Base-by-base conservation (phyloP, 1,139 yeast species). In the Pneumocystis murina region DNA sequence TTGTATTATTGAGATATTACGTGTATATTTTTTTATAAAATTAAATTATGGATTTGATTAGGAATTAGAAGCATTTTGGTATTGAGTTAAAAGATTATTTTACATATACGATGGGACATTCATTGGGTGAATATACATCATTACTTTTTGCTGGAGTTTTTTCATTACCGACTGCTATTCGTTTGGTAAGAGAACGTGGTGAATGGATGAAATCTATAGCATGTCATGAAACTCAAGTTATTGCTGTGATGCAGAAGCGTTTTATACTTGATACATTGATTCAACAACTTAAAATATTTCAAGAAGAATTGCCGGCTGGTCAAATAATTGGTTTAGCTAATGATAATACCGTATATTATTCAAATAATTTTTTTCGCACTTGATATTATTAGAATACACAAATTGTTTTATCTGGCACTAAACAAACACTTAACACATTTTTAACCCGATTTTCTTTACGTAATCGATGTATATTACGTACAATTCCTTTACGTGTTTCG, bases 101-200 rank as follows among this genome's bases (percentile, higher is more conserved):
- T 20, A 66, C 70, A 16, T 76, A 68, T 64, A 66, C 79, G 1
- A 67, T 82, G 67, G 87, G 87, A 59, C 87, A 84, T 70, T 83
- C 87, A 1, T 74, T 84, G 16, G 87, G 87, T 2, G 87, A 84
- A 71, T 83, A 80, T 69, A 75, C 85, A 0, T 84, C 85, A 0
- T 73, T 80, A 63, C 71, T 78, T 1, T 75, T 81, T 8, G 73
- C 80, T 16, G 83, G 82, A 0, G 72, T 74, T 2, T 68, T 82
- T 24, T 71, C 76, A 48, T 71, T 81, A 14, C 66, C 72, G 1
- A 74, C 78, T 8, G 83, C 83, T 0, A 72, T 82, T n/a, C 69
- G 71, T 66, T 71, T 83, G 10, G 87, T 83, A 10, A 73, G 80
- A 6, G 71, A 74, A 62, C 75, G 87, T 10, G 87, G 85, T 1